These are phyloP conservation scores for Penicillium soppii DNA, from an alignment of 495 filamentous ascomycete species.

Conservation along the genomic window DNA sequence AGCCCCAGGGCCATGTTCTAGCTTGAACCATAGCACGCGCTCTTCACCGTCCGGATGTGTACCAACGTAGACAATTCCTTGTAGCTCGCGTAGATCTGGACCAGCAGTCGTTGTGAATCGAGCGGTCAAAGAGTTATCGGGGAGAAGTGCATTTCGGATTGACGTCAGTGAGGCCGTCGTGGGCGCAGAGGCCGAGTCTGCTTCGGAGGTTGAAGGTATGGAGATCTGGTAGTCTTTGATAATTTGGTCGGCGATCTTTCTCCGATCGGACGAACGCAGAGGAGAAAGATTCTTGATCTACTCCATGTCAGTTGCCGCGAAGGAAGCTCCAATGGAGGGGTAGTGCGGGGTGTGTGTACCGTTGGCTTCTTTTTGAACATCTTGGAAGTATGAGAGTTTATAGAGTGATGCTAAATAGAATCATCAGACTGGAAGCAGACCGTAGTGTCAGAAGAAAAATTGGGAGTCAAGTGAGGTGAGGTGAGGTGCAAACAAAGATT, in stretches of 20 bases:
- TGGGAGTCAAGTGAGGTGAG: neutral
- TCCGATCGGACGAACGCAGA: slow-evolving; percentile 68
- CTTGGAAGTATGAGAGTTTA: neutral
- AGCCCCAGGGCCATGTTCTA: slow-evolving; percentile 55
- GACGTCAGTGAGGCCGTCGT: slow-evolving; percentile 51
- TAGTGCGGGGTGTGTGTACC: slow-evolving; percentile 43
- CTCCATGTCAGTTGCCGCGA: neutral
- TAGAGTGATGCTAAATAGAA: too few species aligned
- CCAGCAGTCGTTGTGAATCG: slow-evolving; percentile 70
- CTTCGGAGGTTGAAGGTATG: slow-evolving; percentile 39
- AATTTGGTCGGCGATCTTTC: slow-evolving; percentile 69
- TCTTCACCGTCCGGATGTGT: slow-evolving; percentile 55
- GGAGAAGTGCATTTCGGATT: slow-evolving; percentile 62
- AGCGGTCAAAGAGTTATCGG: slow-evolving; percentile 62
- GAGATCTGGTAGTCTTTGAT: slow-evolving; percentile 61
- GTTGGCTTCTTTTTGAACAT: slow-evolving; percentile 86
- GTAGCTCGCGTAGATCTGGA: slow-evolving; percentile 61
- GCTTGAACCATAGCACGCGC: slow-evolving; percentile 68
- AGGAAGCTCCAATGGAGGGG: slow-evolving; percentile 15
- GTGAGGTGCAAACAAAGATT: neutral
- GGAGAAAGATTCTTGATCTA: slow-evolving; percentile 71
- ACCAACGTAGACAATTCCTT: slow-evolving; percentile 67
- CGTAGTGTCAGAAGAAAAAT: neutral
- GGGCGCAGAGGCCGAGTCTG: slow-evolving; percentile 31
- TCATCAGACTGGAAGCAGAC: too few species aligned